phyloP scores from a whole-genome alignment of 1,139 yeast genomes.

The Pichia sp. region DNA sequence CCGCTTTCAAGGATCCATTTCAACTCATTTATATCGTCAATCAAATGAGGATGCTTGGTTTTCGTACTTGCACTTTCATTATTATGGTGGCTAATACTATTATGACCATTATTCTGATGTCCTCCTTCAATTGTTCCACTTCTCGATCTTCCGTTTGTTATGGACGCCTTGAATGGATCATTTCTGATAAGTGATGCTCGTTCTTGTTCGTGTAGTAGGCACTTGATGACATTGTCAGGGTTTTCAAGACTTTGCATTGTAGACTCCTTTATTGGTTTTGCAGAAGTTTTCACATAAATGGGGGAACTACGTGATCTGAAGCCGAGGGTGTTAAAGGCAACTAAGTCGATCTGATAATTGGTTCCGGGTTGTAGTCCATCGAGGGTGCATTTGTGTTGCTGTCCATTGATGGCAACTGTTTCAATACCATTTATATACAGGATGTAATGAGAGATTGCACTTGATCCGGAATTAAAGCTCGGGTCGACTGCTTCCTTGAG shows the following conservation, averaged over 20 bases:
- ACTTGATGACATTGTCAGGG: conserved; percentile 29
- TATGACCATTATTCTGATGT: neutral
- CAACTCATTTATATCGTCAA: conserved; percentile 45
- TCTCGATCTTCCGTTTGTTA: conserved; percentile 29
- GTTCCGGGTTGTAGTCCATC: conserved; percentile 44
- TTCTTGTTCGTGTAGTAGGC: conserved; percentile 27
- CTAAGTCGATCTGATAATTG: conserved; percentile 52
- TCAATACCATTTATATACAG: conserved; percentile 47
- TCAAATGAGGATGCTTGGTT: conserved; percentile 27
- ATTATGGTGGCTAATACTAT: conserved; percentile 5
- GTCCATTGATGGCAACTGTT: conserved; percentile 30
- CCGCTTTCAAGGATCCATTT: conserved; percentile 47
- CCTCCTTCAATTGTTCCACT: conserved; percentile 35
- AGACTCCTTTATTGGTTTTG: conserved; percentile 13
- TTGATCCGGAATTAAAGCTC: neutral
- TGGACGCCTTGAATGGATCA: conserved; percentile 24
- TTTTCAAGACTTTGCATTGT: conserved; percentile 25
- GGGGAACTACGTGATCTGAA: conserved; percentile 46
- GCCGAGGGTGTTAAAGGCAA: conserved; percentile 47
- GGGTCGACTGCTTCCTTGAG: neutral
- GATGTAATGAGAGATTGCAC: conserved; percentile 36
- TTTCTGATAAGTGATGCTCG: conserved; percentile 21
- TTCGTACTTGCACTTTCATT: conserved; percentile 1
- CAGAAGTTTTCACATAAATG: conserved; percentile 40
- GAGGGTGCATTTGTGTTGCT: conserved; percentile 39